phyloP scores from a whole-genome alignment of 495 filamentous ascomycete species.

The Pseudotulostoma volvatum region DNA sequence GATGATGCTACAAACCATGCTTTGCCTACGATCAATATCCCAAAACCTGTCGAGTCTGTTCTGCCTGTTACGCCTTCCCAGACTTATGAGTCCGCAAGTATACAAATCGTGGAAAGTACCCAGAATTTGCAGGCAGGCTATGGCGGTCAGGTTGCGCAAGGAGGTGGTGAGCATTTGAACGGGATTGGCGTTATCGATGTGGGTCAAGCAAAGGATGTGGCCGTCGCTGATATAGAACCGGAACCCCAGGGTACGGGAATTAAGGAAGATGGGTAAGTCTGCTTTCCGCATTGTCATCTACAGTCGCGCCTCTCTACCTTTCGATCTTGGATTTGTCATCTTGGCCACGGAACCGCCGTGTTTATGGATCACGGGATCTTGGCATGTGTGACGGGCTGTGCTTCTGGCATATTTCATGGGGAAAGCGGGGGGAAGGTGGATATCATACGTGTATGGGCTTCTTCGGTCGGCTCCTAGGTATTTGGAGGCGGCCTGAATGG shows the following conservation, averaged over 20 bases:
- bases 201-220: constrained; percentile 21
- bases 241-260: constrained; percentile 47
- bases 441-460: background rate
- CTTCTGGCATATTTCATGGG: too few relatives aligned
- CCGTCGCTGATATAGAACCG: constrained; percentile 15
- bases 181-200: constrained; percentile 43
- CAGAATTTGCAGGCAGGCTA: constrained; percentile 10
- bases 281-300: constrained; percentile 2
- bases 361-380: background rate
- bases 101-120: constrained; percentile 18
- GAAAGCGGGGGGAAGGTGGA: background rate
- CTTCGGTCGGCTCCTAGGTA: background rate
- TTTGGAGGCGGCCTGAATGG: background rate
- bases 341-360: background rate
- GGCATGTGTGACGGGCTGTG: background rate
- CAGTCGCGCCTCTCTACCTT: background rate
- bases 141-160: background rate
- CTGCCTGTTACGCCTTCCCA: constrained; percentile 11
- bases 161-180: constrained; percentile 39
- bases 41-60: constrained; percentile 15
- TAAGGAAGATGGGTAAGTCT: constrained; percentile 98
- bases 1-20: constrained; percentile 44
- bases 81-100: constrained; percentile 9
- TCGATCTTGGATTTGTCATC: constrained; percentile 5
- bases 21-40: constrained; percentile 17